Conservation (phyloP, 345 rosid species). For the Linum trigynum region DNA sequence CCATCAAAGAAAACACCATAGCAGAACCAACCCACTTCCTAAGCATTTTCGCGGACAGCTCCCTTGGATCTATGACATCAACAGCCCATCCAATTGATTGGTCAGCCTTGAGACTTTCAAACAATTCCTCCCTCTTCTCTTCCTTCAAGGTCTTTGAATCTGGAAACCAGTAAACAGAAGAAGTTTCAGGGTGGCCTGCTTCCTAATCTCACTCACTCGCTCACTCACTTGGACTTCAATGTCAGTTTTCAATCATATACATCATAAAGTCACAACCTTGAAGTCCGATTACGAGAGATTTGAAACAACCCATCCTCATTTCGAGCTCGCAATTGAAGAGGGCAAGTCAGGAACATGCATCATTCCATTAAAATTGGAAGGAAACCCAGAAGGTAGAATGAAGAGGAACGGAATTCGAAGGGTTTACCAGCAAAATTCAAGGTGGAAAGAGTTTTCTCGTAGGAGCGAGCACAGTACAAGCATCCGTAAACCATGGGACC, state of each 20-base stretch:
- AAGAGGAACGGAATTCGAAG: background rate
- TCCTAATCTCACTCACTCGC: too few species aligned
- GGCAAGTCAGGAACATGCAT: too few species aligned
- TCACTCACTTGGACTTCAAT: too few species aligned
- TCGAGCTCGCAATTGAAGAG: too few species aligned
- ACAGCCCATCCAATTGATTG: constrained; percentile 88
- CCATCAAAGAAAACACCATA: background rate
- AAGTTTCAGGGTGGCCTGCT: too few species aligned
- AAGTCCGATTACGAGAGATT: too few species aligned
- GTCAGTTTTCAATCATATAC: too few species aligned
- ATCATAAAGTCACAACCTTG: too few species aligned
- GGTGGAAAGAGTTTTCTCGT: constrained; percentile 65
- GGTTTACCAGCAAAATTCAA: constrained; percentile 62
- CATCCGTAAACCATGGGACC: constrained; percentile 99
- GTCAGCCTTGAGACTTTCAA: constrained; percentile 58
- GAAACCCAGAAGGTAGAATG: background rate
- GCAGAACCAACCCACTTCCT: constrained; percentile 41
- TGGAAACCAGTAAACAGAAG: constrained; percentile 13
- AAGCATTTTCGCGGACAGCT: constrained; percentile 89
- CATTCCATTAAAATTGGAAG: background rate
- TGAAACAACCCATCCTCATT: too few species aligned
- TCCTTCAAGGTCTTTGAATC: constrained; percentile 96
- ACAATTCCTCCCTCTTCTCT: constrained; percentile 82
- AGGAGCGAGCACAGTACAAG: constrained; percentile 77
- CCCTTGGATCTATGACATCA: constrained; percentile 90